Evolutionary conservation across 495 filamentous ascomycete genomes (phyloP), one percentile per base, ranked within the genome.

Genomic region (Penicillium diatomitis): DNA sequence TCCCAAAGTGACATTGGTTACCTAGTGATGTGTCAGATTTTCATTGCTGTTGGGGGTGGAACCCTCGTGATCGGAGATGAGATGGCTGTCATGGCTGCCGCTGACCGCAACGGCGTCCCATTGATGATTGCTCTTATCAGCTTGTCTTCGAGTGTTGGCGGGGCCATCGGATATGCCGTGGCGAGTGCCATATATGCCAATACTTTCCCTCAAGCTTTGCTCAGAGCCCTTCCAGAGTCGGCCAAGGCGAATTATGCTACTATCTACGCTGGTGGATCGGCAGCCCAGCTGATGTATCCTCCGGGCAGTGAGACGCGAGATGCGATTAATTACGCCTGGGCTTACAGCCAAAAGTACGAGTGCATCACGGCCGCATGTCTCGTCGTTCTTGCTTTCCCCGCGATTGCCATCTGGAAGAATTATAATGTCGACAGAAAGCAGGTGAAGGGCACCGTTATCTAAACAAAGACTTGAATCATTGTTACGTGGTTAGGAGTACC

Each of bases 21-120:
- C 63, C 65, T 90, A 31, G 68, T 86, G 57, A 85, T 87, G 79
- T 83, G 77, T 56, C 83, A 88, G 61, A 84, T 88, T 58, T 80
- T 86, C 66, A 85, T 87, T 56, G 78, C 83, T 34, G 72, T 88
- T 44, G 68, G 70, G 6, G 82, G 81, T 12, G 77, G 78, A 28
- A 77, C 72, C 3, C 60, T 81, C 0, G 57, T 87, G 47, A 82
- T 87, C 59, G 71, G 66, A 44, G 75, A 82, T 53, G 77, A 88
- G 50, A 81, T 87, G 55, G 83, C 83, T 5, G 76, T 79, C 61
- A 83, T 87, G 81, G 79, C 83, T 2, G 81, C 77, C 1, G 70
- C 77, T 0, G 58, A 64, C 49, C 65, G 71, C 2, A 72, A 85
- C 46, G 68, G 83, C 49, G 70, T 88, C 33, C 83, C 86, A 20